Conservation (phyloP, 2,329 filamentous ascomycete genomes). For the Alternaria sp. region DNA sequence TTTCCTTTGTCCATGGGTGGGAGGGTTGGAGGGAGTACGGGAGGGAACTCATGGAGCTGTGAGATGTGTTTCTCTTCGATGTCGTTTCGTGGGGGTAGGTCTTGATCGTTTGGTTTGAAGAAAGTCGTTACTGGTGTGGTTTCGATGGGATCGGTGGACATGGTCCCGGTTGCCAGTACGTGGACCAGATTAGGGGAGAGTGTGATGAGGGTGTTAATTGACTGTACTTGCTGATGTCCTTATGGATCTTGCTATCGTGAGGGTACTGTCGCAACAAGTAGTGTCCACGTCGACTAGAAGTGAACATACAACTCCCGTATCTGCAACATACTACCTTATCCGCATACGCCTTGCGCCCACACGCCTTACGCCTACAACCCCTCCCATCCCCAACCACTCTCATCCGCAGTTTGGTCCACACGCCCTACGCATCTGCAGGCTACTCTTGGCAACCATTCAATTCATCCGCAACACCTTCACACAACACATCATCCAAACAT, state of each 20-base stretch:
- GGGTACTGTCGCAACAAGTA: background rate
- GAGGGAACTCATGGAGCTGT: background rate
- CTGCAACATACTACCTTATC: no score
- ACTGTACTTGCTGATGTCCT: background rate
- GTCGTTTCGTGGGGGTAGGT: background rate
- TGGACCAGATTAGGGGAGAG: background rate
- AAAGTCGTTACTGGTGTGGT: background rate
- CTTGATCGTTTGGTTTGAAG: background rate
- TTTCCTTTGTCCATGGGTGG: constrained; percentile 25
- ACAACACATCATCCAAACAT: no score
- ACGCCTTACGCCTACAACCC: background rate
- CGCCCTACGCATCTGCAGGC: background rate
- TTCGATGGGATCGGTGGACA: background rate
- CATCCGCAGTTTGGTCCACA: background rate
- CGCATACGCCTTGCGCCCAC: background rate
- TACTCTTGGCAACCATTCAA: background rate
- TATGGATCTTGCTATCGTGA: background rate
- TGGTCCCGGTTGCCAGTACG: background rate
- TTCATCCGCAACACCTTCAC: background rate
- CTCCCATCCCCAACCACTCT: background rate
- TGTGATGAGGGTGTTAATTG: background rate
- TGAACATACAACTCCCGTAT: background rate
- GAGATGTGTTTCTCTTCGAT: background rate
- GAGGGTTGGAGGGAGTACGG: background rate
- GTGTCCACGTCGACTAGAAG: background rate